phyloP scores from a whole-genome alignment of 1,139 yeast species.

The Nakaseomyces uthaithaninus region DNA sequence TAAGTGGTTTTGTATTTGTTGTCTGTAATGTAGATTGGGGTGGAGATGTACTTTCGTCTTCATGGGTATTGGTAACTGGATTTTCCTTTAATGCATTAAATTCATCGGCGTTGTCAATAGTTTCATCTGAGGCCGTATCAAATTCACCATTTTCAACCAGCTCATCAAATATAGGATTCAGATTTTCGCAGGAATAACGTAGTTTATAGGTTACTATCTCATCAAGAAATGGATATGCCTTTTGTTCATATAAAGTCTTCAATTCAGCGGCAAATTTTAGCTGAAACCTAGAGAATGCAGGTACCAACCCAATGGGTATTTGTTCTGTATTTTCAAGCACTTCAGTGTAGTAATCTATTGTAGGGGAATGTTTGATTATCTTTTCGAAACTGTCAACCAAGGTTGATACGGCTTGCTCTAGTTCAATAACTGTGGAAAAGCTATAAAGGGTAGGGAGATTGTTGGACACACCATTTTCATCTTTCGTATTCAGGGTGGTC shows the following conservation, averaged over 20 bases:
- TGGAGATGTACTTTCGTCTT: too few species aligned
- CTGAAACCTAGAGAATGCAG: slow-evolving; percentile 49
- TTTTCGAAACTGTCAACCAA: slow-evolving; percentile 3
- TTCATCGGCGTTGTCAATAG: not conserved
- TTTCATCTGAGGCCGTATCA: not conserved
- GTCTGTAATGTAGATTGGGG: too few species aligned
- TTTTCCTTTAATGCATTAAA: not conserved
- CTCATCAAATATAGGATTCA: slow-evolving; percentile 1
- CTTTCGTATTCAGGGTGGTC: not conserved
- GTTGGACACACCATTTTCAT: not conserved
- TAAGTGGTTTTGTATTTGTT: too few species aligned
- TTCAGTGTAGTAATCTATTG: not conserved
- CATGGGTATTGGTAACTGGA: too few species aligned
- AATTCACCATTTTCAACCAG: not conserved
- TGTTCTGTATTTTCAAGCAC: not conserved
- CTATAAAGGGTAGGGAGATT: not conserved
- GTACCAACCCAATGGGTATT: slow-evolving; percentile 19
- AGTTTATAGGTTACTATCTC: not conserved
- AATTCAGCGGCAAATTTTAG: slow-evolving; percentile 46
- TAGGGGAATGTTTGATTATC: not conserved
- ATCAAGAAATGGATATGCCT: not conserved
- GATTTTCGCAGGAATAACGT: not conserved
- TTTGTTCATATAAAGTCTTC: slow-evolving; percentile 1
- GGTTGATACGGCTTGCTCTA: slow-evolving; percentile 2
- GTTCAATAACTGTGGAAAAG: slow-evolving; percentile 2